Conservation (phyloP, 2,329 filamentous ascomycete species). For the Aspergillus pseudonomiae region DNA sequence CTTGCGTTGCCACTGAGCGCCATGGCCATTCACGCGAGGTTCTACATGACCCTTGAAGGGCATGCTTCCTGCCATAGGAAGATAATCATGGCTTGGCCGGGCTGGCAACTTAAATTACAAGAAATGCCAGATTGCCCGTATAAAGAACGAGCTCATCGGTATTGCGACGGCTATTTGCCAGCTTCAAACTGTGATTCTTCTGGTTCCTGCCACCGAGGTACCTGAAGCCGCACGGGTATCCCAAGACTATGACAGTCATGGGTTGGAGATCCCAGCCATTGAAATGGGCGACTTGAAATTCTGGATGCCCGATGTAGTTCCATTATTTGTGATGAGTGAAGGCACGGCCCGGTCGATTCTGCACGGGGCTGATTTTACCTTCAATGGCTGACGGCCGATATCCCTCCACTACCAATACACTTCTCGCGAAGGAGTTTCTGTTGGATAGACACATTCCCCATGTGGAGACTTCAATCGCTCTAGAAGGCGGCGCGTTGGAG, state of each 20-base stretch:
- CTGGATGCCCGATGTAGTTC: neutral
- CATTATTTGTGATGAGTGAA: no score
- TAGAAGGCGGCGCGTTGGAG: no score
- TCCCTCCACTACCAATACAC: no score
- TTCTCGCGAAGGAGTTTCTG: no score
- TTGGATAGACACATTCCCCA: no score
- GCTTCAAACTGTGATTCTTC: neutral
- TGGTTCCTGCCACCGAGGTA: neutral
- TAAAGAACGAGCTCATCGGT: neutral
- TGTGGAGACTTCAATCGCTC: no score
- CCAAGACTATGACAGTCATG: neutral
- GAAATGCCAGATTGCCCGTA: neutral
- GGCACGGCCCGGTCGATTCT: no score
- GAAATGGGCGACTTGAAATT: no score
- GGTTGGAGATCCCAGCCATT: neutral
- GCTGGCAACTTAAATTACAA: neutral
- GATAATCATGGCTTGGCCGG: neutral
- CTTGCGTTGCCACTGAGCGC: neutral
- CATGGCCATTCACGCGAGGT: neutral
- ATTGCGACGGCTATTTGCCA: neutral
- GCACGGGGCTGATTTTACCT: no score
- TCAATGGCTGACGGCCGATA: no score
- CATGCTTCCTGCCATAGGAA: neutral
- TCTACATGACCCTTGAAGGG: neutral
- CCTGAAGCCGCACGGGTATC: neutral